Evolutionary conservation across 495 filamentous ascomycete species (phyloP), one percentile per base, ranked within the genome.

Genomic region (Apodospora peruviana): DNA sequence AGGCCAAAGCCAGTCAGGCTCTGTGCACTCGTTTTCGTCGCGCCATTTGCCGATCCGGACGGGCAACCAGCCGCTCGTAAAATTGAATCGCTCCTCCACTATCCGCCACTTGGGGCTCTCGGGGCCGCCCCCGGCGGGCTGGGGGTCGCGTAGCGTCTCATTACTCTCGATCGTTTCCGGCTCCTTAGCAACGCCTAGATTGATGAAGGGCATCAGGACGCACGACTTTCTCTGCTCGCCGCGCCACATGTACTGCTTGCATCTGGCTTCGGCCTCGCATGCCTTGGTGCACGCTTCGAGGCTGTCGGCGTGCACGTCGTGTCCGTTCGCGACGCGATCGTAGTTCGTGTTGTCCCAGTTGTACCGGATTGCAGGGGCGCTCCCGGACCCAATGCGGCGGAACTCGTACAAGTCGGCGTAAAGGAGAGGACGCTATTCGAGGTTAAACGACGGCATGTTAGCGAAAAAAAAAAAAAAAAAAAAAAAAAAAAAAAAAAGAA

Each of bases 291-390:
- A 57, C 5, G 46, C 24, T 0, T 57, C 23, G 2, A 51, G 16
- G 4, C 3, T 45, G 9, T 48, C 24, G 0, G 18, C 34, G 4
- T 23, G 10, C 3, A 40, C 32, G 5, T 51, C 55, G 12, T 32
- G 37, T 0, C 50, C 46, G 1, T 23, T 47, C 0, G 36, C 46
- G 2, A 53, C 34, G 4, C 44, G 50, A 24, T 57, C 55, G 24
- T 40, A 53, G 42, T 40, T 40, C 16, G 42, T 32, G 18, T 57
- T 57, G 11, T 57, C 50, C 55, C 55, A 57, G 43, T 53, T 24
- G 4, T 43, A n/a, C 4, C 51, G 27, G 12, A 49, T 32, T 2
- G 25, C 39, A 14, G 8, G 36, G 10, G 39, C 47, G 1, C 27
- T 16, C 0, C 11, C 22, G 1, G 22, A 22, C 7, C 27, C 42